Evolutionary conservation across 1,284 basidiomycete genomes (phyloP), one percentile per base, ranked within the genome.

Genomic region (Tilletia indica): DNA sequence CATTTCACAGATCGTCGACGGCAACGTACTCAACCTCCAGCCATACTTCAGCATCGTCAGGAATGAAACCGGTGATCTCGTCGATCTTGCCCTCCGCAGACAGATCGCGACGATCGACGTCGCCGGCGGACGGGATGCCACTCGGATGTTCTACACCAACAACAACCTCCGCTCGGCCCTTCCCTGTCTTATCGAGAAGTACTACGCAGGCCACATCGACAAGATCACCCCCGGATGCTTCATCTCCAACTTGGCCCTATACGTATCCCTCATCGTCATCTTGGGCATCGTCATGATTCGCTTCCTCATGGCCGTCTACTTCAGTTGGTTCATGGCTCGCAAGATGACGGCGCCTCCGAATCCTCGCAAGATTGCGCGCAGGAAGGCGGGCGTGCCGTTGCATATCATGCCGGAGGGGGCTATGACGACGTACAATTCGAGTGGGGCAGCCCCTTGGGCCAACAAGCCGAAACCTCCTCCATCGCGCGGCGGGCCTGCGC

Each of bases 171-270:
- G 73, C 42, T 69, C 73, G 3, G 80, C 82, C 16, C 75, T 84
- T 38, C 73, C 74, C n/a, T 83, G 82, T 67, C 70, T 83, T 2
- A 70, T 73, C 34, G 71, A 81, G 72, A 78, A 78, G 73, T 83
- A 81, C 71, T 68, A 74, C 69, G 95, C 95, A 0, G 97, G 97
- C 16, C 91, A 92, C 83, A 97, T 99, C 76, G 95, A 97, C 88
- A 97, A 97, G 86, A 88, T 97, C 82, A 92, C 94, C 0, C 93
- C 97, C 0, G 97, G 94, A 14, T 99, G 97, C 86, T 96, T 97
- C 85, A 90, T 94, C 67, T 92, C 94, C 19, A 88, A 90, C 67
- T 87, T 99, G 47, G 90, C 99, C 84, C 90, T 99, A 69, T 99
- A 98, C 85, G 87, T 90, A 39, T 94, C 94, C 70, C 89, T 99